Percentiles rank a stretch among this genome's conserved stretches.
These are phyloP conservation scores for Bruguiera gymnorhiza DNA, from an alignment of 345 rosid species.

Conservation along the genomic window DNA sequence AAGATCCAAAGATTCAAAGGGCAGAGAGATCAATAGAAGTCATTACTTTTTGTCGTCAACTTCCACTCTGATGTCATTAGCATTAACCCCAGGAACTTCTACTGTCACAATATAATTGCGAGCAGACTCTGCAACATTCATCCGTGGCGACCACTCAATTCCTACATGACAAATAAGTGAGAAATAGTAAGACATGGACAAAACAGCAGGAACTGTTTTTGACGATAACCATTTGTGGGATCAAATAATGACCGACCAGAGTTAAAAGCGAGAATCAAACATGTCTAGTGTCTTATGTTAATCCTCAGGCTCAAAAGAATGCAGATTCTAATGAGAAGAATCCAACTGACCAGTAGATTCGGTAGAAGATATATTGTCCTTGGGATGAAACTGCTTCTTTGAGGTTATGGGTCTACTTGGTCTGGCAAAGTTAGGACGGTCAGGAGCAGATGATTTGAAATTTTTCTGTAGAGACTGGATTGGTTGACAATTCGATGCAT, in stretches of 20 bases:
- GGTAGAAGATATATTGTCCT: conserved; percentile 14
- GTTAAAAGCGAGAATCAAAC: neutral
- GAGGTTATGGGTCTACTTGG: conserved; percentile 25
- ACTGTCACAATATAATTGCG: conserved; percentile 47
- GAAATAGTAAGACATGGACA: neutral
- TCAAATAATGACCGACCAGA: no score
- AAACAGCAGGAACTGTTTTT: no score
- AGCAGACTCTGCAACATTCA: conserved; percentile 55
- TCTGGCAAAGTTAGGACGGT: conserved; percentile 48
- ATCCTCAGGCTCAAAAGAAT: neutral
- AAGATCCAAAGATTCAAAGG: no score
- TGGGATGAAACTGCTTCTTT: conserved; percentile 14
- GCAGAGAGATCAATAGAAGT: no score
- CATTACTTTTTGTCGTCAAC: conserved; percentile 51
- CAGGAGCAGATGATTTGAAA: conserved; percentile 24
- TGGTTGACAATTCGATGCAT: conserved; percentile 6
- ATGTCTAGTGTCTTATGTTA: neutral
- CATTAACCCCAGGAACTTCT: conserved; percentile 67
- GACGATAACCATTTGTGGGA: no score
- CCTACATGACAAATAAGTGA: conserved; percentile 32
- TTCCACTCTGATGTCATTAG: conserved; percentile 71
- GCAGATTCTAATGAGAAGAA: neutral
- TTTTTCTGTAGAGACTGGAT: conserved; percentile 17
- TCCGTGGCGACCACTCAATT: conserved; percentile 56
- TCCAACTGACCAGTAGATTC: conserved; percentile 26